phyloP scores from a whole-genome alignment of 2,329 filamentous ascomycete species.

The Aspergillus sp. region DNA sequence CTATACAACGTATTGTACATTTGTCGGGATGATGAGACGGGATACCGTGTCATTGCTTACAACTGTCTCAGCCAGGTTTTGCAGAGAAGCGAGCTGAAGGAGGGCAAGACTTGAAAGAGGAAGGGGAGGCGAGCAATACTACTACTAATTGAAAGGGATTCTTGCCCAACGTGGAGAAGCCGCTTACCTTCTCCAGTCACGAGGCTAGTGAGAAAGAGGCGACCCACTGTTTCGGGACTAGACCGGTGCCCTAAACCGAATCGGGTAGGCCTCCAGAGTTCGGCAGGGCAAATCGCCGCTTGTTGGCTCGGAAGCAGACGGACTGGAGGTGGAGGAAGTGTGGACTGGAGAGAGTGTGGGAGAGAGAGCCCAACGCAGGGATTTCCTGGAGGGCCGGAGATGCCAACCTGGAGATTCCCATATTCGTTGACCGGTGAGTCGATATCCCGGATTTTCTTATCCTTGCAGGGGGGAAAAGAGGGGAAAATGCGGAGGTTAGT shows the following conservation, averaged over 20 bases:
- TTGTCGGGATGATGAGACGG: too few relatives aligned
- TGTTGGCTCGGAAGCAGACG: constrained; percentile 2
- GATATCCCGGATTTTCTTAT: constrained; percentile 1
- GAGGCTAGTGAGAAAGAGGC: background rate
- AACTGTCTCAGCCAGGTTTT: too few relatives aligned
- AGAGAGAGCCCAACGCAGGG: background rate
- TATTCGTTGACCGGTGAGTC: constrained; percentile 19
- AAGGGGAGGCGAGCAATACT: background rate
- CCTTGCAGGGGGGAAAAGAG: constrained; percentile 13
- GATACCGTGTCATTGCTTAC: too few relatives aligned
- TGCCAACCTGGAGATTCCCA: constrained; percentile 14
- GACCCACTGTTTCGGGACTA: background rate
- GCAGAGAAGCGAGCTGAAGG: too few relatives aligned
- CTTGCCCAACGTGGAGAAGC: constrained; percentile 8
- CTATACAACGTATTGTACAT: too few relatives aligned
- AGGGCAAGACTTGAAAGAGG: background rate
- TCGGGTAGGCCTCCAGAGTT: constrained; percentile 8
- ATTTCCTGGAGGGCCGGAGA: constrained; percentile 5
- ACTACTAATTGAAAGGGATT: background rate
- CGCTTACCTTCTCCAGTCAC: background rate
- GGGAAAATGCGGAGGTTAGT: constrained; percentile 19
- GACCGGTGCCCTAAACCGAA: background rate
- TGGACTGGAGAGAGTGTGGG: constrained; percentile 9
- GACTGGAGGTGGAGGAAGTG: background rate
- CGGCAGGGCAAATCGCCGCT: constrained; percentile 9